Base-by-base conservation (phyloP, 768 basidiomycete species). In the Hericium rajendrae region DNA sequence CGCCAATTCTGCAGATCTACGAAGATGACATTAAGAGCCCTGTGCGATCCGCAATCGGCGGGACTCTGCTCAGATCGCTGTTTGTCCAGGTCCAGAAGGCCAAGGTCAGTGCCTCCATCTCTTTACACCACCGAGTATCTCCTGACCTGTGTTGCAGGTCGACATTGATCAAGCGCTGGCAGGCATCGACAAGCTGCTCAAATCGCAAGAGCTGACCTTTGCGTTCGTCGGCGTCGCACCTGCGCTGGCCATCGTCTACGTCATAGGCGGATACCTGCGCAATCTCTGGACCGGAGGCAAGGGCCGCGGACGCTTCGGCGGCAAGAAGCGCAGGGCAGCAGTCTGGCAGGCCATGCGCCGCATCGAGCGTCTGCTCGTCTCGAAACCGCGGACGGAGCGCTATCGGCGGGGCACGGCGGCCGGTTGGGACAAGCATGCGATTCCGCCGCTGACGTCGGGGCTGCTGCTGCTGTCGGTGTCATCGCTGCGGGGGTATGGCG, bases 221-320 rank as follows among this genome's bases (percentile, higher is more conserved):
- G 95, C 90, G 5, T 97, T 97, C 65, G 93, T 97, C 59, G 94
- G 94, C 62, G 87, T 98, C 15, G 94, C 95, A 0, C 95, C 95
- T 9, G 86, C 88, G 0, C 71, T 97, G 51, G 81, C 86, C 4
- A 73, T 98, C 38, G 79, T 94, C 3, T 94, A 94, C 62, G 74
- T 85, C 1, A 57, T 78, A 2, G 76, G 78, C 15, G 82, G 81
- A 9, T 84, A 79, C 67, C 32, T 86, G 3, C 63, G 72, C 11
- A 70, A 71, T 1, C 57, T 88, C 1, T 82, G 81, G 72, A 70
- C 70, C 0, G 78, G 79, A 6, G 76, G 79, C 1, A 72, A 72
- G 28, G 79, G 78, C 9, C 67, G 71, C 41, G 76, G 78, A 5
- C 73, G 70, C 49, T 81, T 82, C 60, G 89, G 89, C 2, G 86